Evolutionary conservation across 2,329 filamentous ascomycete genomes (phyloP).

Genomic region (Acarospora socialis): DNA sequence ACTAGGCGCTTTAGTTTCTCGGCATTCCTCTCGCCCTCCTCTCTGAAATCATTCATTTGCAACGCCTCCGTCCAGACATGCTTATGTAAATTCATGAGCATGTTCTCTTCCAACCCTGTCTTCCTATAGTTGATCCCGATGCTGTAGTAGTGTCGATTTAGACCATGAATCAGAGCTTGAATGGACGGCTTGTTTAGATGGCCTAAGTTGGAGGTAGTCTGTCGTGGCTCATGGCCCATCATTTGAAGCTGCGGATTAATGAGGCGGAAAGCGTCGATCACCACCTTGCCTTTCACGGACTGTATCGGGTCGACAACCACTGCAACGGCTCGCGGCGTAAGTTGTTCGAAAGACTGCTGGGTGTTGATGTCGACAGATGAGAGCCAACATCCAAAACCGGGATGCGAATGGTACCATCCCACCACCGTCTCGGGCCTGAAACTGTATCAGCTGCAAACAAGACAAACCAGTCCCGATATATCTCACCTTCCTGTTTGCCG

Average conservation of each 20-base stretch:
- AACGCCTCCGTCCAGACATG: constrained; percentile 97
- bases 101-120: constrained; percentile 94
- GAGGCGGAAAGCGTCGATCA: constrained; percentile 96
- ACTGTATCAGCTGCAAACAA: constrained; percentile 4
- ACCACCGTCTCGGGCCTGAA: constrained; percentile 85
- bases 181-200: constrained; percentile 99
- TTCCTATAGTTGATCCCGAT: constrained; percentile 98
- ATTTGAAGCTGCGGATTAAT: constrained; percentile 97
- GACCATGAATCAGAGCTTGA: constrained; percentile 91
- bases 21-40: constrained; percentile 72
- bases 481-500: constrained; percentile 78
- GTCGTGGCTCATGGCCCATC: constrained; percentile 92
- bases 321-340: constrained; percentile 89
- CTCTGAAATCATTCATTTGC: constrained; percentile 89
- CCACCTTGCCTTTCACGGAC: constrained; percentile 98
- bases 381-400: constrained; percentile 97
- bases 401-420: constrained; percentile 99
- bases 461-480: not conserved
- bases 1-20: constrained; percentile 81
- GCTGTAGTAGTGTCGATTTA: constrained; percentile 98
- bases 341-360: constrained; percentile 98
- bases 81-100: constrained; percentile 99
- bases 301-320: constrained; percentile 98
- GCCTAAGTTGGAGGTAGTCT: constrained; percentile 94
- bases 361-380: constrained; percentile 99